These are phyloP conservation scores for Adansonia gregorii DNA, from an alignment of 441 rosid genomes.

Conservation along the genomic window DNA sequence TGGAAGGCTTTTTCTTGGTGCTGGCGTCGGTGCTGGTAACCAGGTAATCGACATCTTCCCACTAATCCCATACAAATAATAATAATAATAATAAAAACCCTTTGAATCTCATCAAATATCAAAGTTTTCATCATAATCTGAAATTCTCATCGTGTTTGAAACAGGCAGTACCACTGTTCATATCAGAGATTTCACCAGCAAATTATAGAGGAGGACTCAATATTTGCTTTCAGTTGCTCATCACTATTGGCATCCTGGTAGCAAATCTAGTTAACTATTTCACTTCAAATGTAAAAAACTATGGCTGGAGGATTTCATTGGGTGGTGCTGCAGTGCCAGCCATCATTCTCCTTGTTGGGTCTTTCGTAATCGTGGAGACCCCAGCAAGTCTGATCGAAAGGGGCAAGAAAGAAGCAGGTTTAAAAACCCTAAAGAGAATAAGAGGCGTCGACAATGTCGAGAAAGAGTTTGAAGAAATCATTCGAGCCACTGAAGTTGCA, in stretches of 20 bases:
- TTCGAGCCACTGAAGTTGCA: conserved; percentile 52
- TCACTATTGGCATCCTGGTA: conserved; percentile 64
- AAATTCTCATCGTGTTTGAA: background rate
- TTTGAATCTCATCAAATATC: background rate
- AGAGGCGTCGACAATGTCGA: conserved; percentile 59
- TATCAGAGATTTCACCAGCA: conserved; percentile 81
- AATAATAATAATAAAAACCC: too few relatives aligned
- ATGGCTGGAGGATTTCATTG: conserved; percentile 72
- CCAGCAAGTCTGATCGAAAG: conserved; percentile 74
- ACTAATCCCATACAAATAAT: background rate
- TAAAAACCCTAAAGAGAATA: conserved; percentile 46
- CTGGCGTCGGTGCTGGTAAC: conserved; percentile 17
- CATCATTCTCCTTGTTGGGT: conserved; percentile 59
- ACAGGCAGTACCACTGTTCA: conserved; percentile 79
- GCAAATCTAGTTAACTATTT: conserved; percentile 59
- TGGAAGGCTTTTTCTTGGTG: conserved; percentile 21
- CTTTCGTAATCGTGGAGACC: conserved; percentile 65
- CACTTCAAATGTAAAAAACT: conserved; percentile 37
- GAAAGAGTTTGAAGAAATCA: conserved; percentile 52
- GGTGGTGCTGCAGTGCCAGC: conserved; percentile 76
- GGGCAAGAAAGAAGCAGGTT: conserved; percentile 52
- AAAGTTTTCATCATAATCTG: background rate
- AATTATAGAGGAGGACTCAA: conserved; percentile 65
- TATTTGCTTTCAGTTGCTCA: conserved; percentile 65
- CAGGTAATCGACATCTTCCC: conserved; percentile 7